Evolutionary conservation across 2,329 filamentous ascomycete genomes (phyloP), one percentile per base, ranked within the genome.

Genomic region (Colletotrichum echinochloae): DNA sequence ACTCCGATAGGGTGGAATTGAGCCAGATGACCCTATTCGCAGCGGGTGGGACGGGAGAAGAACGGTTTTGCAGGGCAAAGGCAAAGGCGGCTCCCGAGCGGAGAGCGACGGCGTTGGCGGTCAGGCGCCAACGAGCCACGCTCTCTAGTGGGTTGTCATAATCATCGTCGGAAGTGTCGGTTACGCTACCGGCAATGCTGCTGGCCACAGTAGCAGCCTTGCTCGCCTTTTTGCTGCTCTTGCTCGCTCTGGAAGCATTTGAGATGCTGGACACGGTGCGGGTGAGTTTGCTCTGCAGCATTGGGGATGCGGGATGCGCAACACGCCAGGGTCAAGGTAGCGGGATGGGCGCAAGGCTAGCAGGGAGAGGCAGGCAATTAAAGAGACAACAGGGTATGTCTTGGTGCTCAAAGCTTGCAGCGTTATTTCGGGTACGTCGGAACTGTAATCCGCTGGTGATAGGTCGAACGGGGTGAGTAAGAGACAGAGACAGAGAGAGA

Each of bases 71-170:
- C 70, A 84, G 78, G 68, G 80, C 80, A 75, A 83, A 84, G 66
- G 82, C 83, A 37, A 85, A 70, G 69, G 78, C 81, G 61, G 83
- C 82, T 48, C 82, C 83, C 61, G 82, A 82, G 41, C 83, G 82
- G 59, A 85, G 78, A 52, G 83, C 81, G 60, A 82, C 79, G 55
- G 82, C 83, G 20, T 81, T 80, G 60, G 83, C 82, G 44, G 76
- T 76, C 65, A 85, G 78, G 57, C 80, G 78, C 83, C 83, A 85
- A 71, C 83, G 79, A 26, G 83, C 82, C 65, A 80, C 82, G 54
- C 75, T 74, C 69, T 85, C 82, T 56, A 85, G 79, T 23, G 82
- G 81, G 72, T 85, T 85, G 61, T 80, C 78, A 71, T 85, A 85
- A 5, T 75, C 73, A 9, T 74, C 74, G 55, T 80, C 81, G 68